Percentiles rank a stretch among this genome's conserved stretches.
phyloP scores from a whole-genome alignment of 2,329 filamentous ascomycete species.

The Torrubiellomyces zombiae region DNA sequence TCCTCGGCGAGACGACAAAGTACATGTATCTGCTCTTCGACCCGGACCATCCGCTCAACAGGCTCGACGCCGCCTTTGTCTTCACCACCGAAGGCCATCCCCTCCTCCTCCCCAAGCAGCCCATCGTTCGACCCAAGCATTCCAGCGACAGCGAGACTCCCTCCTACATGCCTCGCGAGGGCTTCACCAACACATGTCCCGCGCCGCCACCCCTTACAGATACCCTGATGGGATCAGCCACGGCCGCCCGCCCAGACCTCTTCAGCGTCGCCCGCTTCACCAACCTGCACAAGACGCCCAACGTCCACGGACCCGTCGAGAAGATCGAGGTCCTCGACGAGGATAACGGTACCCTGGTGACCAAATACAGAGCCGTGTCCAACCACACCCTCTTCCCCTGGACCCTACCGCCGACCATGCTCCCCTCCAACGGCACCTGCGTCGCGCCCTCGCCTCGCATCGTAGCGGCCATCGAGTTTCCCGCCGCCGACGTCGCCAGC shows the following conservation, averaged over 20 bases:
- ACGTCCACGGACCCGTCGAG: constrained; percentile 32
- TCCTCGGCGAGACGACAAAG: constrained; percentile 88
- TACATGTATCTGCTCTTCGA: constrained; percentile 91
- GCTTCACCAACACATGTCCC: constrained; percentile 48
- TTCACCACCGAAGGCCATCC: constrained; percentile 96
- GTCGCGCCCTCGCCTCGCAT: constrained; percentile 52
- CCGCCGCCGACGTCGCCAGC: constrained; percentile 23
- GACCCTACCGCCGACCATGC: constrained; percentile 64
- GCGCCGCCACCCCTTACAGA: constrained; percentile 33
- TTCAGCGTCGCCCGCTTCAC: constrained; percentile 83
- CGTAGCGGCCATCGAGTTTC: constrained; percentile 52
- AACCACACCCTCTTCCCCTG: constrained; percentile 86
- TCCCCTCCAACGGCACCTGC: constrained; percentile 66
- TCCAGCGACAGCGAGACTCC: constrained; percentile 2
- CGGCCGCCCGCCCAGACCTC: constrained; percentile 62
- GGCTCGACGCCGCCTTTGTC: constrained; percentile 70
- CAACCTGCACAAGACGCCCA: constrained; percentile 61
- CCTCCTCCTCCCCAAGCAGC: constrained; percentile 54
- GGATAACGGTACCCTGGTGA: constrained; percentile 22
- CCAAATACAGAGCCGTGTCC: constrained; percentile 33
- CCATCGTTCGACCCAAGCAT: too few relatives aligned
- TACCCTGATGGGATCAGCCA: constrained; percentile 60
- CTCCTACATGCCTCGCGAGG: too few relatives aligned
- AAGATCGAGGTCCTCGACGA: constrained; percentile 25
- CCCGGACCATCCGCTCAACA: constrained; percentile 70